phyloP scores from a whole-genome alignment of 768 basidiomycete genomes.

The Trametes cingulata region DNA sequence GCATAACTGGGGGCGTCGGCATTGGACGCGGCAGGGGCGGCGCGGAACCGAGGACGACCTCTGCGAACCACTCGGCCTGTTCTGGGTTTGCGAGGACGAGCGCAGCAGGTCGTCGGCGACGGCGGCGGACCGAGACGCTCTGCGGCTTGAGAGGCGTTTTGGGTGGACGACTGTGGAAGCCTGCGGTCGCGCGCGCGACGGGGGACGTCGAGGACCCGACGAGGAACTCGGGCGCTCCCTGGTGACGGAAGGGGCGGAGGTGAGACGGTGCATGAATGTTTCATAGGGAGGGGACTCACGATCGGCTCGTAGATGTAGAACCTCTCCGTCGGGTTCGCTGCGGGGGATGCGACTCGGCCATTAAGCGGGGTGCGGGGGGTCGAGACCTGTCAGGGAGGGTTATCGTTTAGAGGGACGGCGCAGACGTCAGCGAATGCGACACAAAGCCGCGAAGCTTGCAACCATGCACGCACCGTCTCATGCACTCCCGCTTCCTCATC shows the following conservation, averaged over 20 bases:
- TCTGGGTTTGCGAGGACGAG: constrained; percentile 14
- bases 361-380: not conserved
- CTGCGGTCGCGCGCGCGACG: constrained; percentile 12
- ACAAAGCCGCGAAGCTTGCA: not conserved
- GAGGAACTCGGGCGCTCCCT: constrained; percentile 26
- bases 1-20: not conserved
- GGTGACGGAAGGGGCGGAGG: not conserved
- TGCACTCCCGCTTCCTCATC: constrained; percentile 1
- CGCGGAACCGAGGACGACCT: constrained; percentile 1
- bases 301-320: constrained; percentile 22
- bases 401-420: not conserved
- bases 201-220: constrained; percentile 23
- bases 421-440: not conserved
- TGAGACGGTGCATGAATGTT: constrained; percentile 5
- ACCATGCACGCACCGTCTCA: constrained; percentile 11
- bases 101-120: constrained; percentile 13
- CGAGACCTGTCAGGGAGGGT: not conserved
- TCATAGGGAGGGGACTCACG: constrained; percentile 8
- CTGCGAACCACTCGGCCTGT: constrained; percentile 11
- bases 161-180: constrained; percentile 16
- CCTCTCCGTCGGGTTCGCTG: not conserved
- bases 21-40: not conserved
- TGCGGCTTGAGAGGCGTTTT: not conserved
- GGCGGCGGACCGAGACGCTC: not conserved
- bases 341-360: not conserved